A percentile compares a stretch with the other conserved stretches of the same genome.
phyloP scores from a whole-genome alignment of 805 yeast genomes.

The Ogataea wickerhamii region DNA sequence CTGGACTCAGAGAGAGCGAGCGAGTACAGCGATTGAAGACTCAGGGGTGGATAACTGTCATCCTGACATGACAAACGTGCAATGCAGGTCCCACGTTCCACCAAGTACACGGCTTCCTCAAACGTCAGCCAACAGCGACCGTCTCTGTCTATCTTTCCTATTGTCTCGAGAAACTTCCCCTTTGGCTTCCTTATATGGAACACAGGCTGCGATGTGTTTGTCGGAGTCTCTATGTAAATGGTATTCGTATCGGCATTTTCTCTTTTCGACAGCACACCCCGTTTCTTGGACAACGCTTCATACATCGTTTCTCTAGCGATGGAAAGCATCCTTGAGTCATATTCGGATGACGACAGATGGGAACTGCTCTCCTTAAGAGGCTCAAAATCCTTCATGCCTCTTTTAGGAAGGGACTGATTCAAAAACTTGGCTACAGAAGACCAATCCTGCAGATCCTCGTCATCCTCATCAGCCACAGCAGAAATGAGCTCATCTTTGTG shows the following conservation, averaged over 20 bases:
- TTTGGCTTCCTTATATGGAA: slow-evolving; percentile 44
- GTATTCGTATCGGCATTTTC: slow-evolving; percentile 27
- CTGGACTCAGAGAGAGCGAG: slow-evolving; percentile 37
- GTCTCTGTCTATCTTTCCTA: slow-evolving; percentile 56
- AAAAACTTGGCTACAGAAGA: slow-evolving; percentile 32
- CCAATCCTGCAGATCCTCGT: slow-evolving; percentile 54
- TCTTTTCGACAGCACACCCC: slow-evolving; percentile 38
- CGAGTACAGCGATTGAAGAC: slow-evolving; percentile 63
- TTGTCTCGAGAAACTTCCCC: slow-evolving; percentile 70
- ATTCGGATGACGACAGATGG: slow-evolving; percentile 13
- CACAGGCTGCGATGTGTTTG: slow-evolving; percentile 2
- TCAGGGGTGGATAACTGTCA: slow-evolving; percentile 38
- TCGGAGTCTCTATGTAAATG: slow-evolving; percentile 16
- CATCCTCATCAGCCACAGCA: no score
- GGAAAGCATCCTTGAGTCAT: slow-evolving; percentile 36
- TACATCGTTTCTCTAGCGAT: slow-evolving; percentile 70
- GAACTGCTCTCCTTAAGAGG: slow-evolving; percentile 37
- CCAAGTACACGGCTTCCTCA: slow-evolving; percentile 71
- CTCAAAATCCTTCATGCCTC: slow-evolving; percentile 84
- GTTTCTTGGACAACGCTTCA: slow-evolving; percentile 48
- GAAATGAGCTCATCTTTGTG: no score
- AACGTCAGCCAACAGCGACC: slow-evolving; percentile 48
- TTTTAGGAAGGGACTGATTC: slow-evolving; percentile 46
- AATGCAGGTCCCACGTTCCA: slow-evolving; percentile 69
- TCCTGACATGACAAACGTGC: slow-evolving; percentile 22